A percentile compares a stretch with the other conserved stretches of the same genome.
These are phyloP conservation scores for Haplosporangium gracile DNA, from an alignment of 192 early-diverging fungal species.

Conservation along the genomic window DNA sequence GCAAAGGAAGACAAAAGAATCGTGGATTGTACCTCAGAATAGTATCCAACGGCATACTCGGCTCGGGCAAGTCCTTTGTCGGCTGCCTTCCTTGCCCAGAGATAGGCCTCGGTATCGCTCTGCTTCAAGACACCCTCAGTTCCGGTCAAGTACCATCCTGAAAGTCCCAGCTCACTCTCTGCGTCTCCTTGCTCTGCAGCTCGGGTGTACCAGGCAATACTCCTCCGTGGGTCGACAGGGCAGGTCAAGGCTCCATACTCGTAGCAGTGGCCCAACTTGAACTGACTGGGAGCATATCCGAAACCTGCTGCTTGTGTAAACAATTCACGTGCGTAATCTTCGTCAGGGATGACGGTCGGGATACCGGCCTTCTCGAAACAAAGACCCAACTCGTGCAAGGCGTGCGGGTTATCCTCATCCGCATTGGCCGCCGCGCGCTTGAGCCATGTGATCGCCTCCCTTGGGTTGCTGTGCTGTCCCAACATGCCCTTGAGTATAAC, in stretches of 20 bases:
- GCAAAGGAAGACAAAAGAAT: not conserved
- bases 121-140: constrained; percentile 90
- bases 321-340: constrained; percentile 88
- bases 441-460: constrained; percentile 95
- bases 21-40: constrained; percentile 72
- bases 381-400: constrained; percentile 92
- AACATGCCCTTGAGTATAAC: constrained; percentile 90
- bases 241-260: constrained; percentile 94
- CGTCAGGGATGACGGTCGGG: constrained; percentile 81
- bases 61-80: constrained; percentile 95
- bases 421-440: constrained; percentile 91
- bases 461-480: constrained; percentile 79
- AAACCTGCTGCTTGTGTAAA: constrained; percentile 93
- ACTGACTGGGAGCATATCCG: constrained; percentile 94
- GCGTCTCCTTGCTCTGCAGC: constrained; percentile 93
- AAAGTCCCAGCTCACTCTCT: constrained; percentile 93
- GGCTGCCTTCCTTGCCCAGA: constrained; percentile 97
- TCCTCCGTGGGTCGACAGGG: constrained; percentile 87
- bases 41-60: constrained; percentile 98
- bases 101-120: constrained; percentile 93
- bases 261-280: constrained; percentile 91
- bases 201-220: constrained; percentile 96
- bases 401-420: constrained; percentile 91
- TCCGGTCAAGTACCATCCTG: constrained; percentile 98
- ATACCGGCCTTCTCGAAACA: constrained; percentile 62